Evolutionary conservation across 1,284 basidiomycete genomes (phyloP), one percentile per base, ranked within the genome.

Genomic region (Leccinum griseonigrum): DNA sequence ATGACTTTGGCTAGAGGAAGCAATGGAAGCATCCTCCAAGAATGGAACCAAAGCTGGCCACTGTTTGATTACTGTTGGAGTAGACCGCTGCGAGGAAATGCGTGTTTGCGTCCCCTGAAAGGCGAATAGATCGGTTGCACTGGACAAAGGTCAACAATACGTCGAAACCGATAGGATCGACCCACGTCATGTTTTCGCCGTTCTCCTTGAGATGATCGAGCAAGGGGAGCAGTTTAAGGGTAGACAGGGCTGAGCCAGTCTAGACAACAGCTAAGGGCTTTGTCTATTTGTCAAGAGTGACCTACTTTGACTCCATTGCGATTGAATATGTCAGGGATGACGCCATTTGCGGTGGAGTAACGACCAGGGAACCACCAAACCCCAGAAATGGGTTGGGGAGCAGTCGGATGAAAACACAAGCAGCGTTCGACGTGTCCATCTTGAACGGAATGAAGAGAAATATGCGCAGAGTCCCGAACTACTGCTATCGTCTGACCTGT

Each of bases 231-330:
- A 78, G 79, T 71, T 81, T 84, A 22, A 93, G 77, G 51, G 90
- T 79, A 26, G 90, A 87, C 67, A 87, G 84, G 14, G 89, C 85
- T 48, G 89, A 87, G 55, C 91, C 91, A 71, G 91, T 85, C 91
- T 93, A 64, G 38, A 59, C 28, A 43, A 59, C 34, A 56, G 26
- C 57, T 68, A 32, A 64, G 56, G 26, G 16, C 36, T 60, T 38
- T 56, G 34, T 52, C 36, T 22, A 28, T 5, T 18, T 38, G 55
- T 40, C 57, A 51, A 56, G 6, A 52, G 40, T 48, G 56, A 74
- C 84, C 66, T 72, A 92, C 91, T 67, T 88, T 84, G 59, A 85
- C 75, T 54, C 82, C 79, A 58, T 83, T 82, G 66, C 91, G 79
- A 68, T 82, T 85, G 77, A 92, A 88, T 62, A 93, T 87, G 71